Percentiles rank a stretch among this genome's conserved stretches.
Conservation (phyloP, 208 protist species). For the Trypanosomatidae sp. region DNA sequence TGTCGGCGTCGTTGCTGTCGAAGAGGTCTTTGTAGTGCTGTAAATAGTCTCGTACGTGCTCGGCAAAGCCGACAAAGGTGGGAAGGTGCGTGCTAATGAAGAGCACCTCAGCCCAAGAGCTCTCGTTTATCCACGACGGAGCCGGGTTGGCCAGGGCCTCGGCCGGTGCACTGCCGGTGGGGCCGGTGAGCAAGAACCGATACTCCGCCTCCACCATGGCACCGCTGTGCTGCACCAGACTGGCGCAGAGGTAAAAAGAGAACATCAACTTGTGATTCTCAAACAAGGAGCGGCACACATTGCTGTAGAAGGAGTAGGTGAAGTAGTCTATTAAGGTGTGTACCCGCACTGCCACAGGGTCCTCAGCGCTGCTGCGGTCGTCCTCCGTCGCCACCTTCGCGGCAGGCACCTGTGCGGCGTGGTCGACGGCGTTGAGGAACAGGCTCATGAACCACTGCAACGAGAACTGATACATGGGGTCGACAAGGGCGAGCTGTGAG, state of each 20-base stretch:
- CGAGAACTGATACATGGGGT: slow-evolving; percentile 98
- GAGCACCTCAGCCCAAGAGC: slow-evolving; percentile 93
- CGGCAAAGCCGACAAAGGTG: slow-evolving; percentile 78
- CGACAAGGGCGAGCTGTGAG: slow-evolving; percentile 92
- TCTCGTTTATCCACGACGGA: slow-evolving; percentile 93
- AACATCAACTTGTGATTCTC: slow-evolving; percentile 98
- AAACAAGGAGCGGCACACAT: slow-evolving; percentile 98
- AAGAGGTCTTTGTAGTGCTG: slow-evolving; percentile 92
- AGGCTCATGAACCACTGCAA: slow-evolving; percentile 98
- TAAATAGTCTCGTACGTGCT: slow-evolving; percentile 82
- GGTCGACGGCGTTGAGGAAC: slow-evolving; percentile 90
- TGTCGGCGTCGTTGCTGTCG: slow-evolving; percentile 85
- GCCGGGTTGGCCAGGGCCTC: slow-evolving; percentile 82
- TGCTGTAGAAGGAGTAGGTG: slow-evolving; percentile 97
- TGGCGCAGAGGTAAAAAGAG: slow-evolving; percentile 95
- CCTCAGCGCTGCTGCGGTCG: slow-evolving; percentile 22
- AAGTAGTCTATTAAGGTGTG: slow-evolving; percentile 95
- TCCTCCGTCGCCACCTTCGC: slow-evolving; percentile 29
- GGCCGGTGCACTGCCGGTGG: slow-evolving; percentile 54
- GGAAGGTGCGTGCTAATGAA: slow-evolving; percentile 81
- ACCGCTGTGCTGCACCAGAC: slow-evolving; percentile 81
- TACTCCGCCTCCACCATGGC: slow-evolving; percentile 89
- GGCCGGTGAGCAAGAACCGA: slow-evolving; percentile 91
- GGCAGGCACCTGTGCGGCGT: slow-evolving; percentile 32
- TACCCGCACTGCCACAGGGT: slow-evolving; percentile 82